Conservation (phyloP, 2,329 filamentous ascomycete genomes). For the Huntiella abstrusa region DNA sequence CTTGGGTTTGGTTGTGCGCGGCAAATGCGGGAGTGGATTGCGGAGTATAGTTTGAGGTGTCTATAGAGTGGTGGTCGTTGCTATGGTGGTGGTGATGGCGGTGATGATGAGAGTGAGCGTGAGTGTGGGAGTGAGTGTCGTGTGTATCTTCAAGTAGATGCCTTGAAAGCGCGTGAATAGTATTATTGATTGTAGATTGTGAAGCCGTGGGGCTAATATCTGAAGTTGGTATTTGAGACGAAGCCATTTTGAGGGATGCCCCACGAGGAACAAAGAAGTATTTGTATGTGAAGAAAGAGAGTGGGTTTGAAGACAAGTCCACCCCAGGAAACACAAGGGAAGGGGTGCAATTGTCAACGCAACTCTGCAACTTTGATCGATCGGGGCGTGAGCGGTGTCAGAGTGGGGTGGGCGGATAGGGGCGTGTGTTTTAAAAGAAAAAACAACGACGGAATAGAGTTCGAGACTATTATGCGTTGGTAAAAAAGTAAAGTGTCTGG, state of each 20-base stretch:
- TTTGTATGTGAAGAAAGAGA: background rate
- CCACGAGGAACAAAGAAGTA: background rate
- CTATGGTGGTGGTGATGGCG: background rate
- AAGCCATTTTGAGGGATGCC: no score
- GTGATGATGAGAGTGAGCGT: background rate
- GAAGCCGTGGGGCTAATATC: background rate
- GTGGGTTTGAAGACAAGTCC: background rate
- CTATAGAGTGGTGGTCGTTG: background rate
- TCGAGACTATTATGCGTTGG: background rate
- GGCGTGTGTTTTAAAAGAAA: background rate
- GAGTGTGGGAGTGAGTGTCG: background rate
- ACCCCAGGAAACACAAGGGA: background rate
- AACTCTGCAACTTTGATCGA: background rate
- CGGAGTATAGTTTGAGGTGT: background rate
- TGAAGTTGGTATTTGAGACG: background rate
- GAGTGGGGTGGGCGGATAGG: background rate
- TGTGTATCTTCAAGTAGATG: conserved; percentile 2
- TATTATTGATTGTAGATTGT: background rate
- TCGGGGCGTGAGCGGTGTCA: no score
- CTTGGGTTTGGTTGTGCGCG: background rate
- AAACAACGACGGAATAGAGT: background rate
- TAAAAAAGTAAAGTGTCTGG: conserved; percentile 8
- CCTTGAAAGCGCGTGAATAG: conserved; percentile 3
- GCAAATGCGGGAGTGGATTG: background rate
- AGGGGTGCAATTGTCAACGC: background rate